Conservation (phyloP, 306 rosid genomes). For the Macrotyloma uniflorum region DNA sequence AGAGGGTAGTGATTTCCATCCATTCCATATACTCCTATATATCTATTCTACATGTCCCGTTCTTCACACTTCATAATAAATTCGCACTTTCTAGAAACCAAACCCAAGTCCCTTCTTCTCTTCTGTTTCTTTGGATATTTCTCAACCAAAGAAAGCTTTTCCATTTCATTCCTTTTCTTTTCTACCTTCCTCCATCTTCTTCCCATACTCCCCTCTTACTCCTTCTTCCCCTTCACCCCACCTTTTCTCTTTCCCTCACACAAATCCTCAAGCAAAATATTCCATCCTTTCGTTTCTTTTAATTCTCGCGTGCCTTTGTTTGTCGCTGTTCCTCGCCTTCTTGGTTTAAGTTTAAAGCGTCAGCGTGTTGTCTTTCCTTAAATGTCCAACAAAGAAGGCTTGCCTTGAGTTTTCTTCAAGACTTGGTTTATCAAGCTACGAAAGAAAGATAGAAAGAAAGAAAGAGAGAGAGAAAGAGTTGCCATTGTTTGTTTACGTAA, state of each 20-base stretch:
- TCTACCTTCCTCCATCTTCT: background rate
- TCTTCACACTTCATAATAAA: background rate
- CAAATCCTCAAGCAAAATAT: background rate
- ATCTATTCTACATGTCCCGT: background rate
- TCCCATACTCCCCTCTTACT: background rate
- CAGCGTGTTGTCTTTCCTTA: slow-evolving; percentile 42
- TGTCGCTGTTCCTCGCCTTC: background rate
- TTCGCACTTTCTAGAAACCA: slow-evolving; percentile 20
- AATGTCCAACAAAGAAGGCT: slow-evolving; percentile 39
- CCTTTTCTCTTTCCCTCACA: background rate
- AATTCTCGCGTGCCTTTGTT: background rate
- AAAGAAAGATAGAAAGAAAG: no score
- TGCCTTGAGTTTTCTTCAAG: slow-evolving; percentile 65
- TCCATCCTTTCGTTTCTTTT: background rate
- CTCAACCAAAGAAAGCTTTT: background rate
- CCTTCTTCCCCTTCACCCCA: background rate
- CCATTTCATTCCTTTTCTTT: background rate
- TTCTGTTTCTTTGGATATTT: background rate
- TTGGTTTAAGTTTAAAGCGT: slow-evolving; percentile 45
- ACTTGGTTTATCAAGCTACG: slow-evolving; percentile 34
- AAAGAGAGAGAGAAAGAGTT: background rate
- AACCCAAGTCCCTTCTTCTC: background rate
- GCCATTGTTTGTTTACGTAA: slow-evolving; percentile 17
- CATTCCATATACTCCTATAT: background rate
- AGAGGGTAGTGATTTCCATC: background rate